Conservation (phyloP, 352 stramenopile species). For the Globisporangium orthogonon region DNA sequence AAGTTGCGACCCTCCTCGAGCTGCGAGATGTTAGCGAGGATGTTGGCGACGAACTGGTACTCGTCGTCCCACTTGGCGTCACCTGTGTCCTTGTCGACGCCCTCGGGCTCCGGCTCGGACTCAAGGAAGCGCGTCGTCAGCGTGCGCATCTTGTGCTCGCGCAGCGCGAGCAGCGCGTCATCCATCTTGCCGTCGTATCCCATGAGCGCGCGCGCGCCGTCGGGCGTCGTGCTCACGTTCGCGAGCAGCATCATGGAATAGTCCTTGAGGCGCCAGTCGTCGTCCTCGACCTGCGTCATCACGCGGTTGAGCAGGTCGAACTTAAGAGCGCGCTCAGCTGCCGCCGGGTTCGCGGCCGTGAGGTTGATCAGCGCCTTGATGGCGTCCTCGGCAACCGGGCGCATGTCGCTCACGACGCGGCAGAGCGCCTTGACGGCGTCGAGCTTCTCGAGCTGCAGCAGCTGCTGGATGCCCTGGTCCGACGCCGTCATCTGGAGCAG, state of each 20-base stretch:
- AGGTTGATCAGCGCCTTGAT: conserved; percentile 87
- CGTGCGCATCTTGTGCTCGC: conserved; percentile 77
- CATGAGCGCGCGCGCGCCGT: conserved; percentile 60
- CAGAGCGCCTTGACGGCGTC: conserved; percentile 77
- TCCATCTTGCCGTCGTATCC: conserved; percentile 46
- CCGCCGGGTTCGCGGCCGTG: conserved; percentile 57
- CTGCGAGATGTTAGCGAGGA: conserved; percentile 82
- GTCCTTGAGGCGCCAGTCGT: conserved; percentile 78
- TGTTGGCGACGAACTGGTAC: conserved; percentile 85
- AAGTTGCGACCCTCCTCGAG: conserved; percentile 75
- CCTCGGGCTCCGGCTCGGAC: conserved; percentile 68
- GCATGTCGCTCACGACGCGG: conserved; percentile 78
- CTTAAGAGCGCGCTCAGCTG: conserved; percentile 69
- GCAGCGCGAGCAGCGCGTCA: conserved; percentile 38
- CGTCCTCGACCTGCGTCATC: conserved; percentile 81
- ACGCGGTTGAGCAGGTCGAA: conserved; percentile 80
- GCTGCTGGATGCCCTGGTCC: conserved; percentile 69
- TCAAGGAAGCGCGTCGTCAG: conserved; percentile 70
- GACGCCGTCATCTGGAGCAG: conserved; percentile 81
- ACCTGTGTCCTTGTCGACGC: conserved; percentile 53
- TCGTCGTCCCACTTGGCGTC: conserved; percentile 85
- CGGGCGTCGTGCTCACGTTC: conserved; percentile 70
- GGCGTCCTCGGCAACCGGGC: conserved; percentile 75
- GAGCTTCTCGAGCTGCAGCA: conserved; percentile 63
- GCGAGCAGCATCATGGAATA: conserved; percentile 86